These are phyloP conservation scores for Darksidea phi DNA, from an alignment of 495 filamentous ascomycete genomes.

Conservation along the genomic window DNA sequence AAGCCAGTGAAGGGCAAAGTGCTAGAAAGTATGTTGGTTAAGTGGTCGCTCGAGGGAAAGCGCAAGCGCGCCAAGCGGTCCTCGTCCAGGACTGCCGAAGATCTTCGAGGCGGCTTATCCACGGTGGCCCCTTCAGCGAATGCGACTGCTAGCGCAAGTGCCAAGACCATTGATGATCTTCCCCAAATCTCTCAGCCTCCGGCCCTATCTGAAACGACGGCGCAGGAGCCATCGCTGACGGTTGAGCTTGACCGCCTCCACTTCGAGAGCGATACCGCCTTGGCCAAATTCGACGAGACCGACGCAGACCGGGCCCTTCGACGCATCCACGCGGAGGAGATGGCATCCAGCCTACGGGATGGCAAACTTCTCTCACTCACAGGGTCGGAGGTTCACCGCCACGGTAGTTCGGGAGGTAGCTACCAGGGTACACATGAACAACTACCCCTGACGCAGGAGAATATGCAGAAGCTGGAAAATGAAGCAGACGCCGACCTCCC, in stretches of 20 bases:
- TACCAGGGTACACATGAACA: constrained; percentile 11
- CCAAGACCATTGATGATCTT: constrained; percentile 16
- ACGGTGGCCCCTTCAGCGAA: constrained; percentile 3
- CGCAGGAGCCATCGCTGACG: constrained; percentile 11
- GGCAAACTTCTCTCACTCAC: constrained; percentile 49
- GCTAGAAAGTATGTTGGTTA: constrained; percentile 69
- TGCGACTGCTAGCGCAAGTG: neutral
- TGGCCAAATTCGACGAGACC: constrained; percentile 16
- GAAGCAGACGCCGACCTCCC: constrained; percentile 1
- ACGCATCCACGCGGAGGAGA: constrained; percentile 48
- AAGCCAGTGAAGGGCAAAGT: constrained; percentile 70
- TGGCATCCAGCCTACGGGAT: constrained; percentile 48
- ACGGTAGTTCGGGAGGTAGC: too few relatives aligned
- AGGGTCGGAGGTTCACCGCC: constrained; percentile 25
- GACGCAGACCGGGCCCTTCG: constrained; percentile 39
- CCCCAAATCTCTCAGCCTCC: constrained; percentile 12
- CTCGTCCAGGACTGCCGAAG: constrained; percentile 3
- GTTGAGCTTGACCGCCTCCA: constrained; percentile 29
- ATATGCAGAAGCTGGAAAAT: constrained; percentile 20
- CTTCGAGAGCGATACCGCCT: constrained; percentile 32
- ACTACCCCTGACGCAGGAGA: constrained; percentile 22
- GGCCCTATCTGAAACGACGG: constrained; percentile 29
- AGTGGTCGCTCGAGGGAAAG: constrained; percentile 43
- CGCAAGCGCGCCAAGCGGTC: constrained; percentile 32
- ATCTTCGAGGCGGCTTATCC: constrained; percentile 12